Evolutionary conservation across 768 basidiomycete genomes (phyloP).

Genomic region (Dictyophora rubrovolvata): DNA sequence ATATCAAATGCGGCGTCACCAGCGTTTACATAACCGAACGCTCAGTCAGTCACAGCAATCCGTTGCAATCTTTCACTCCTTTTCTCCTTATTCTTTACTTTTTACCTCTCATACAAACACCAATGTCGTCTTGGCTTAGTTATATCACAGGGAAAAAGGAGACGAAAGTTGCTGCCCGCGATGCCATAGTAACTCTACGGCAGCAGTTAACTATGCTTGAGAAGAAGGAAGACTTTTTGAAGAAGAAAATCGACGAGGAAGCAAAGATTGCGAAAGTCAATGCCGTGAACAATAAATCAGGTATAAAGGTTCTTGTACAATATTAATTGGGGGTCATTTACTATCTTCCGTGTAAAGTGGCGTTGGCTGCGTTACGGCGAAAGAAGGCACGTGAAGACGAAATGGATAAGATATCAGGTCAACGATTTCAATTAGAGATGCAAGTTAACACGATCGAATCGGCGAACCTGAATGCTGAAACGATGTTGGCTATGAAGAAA

Average conservation of each 20-base stretch:
- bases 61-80: neutral
- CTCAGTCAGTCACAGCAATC: neutral
- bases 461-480: constrained; percentile 96
- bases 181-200: constrained; percentile 87
- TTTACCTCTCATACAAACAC: neutral
- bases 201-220: constrained; percentile 95
- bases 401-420: constrained; percentile 75
- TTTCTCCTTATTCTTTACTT: neutral
- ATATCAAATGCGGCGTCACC: neutral
- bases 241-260: constrained; percentile 96
- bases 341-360: constrained; percentile 38
- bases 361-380: constrained; percentile 80
- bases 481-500: constrained; percentile 95
- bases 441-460: constrained; percentile 96
- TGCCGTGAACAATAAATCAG: constrained; percentile 85
- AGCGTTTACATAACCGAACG: neutral
- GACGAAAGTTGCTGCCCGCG: constrained; percentile 74
- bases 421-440: constrained; percentile 85
- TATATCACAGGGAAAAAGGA: constrained; percentile 82
- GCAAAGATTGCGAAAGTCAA: constrained; percentile 84
- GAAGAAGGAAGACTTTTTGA: constrained; percentile 97
- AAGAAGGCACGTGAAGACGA: constrained; percentile 88
- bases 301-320: constrained; percentile 40
- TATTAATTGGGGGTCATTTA: neutral
- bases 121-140: constrained; percentile 56